Base-by-base conservation (phyloP, 371 early-diverging fungal species). In the Rhizopus stolonifer region DNA sequence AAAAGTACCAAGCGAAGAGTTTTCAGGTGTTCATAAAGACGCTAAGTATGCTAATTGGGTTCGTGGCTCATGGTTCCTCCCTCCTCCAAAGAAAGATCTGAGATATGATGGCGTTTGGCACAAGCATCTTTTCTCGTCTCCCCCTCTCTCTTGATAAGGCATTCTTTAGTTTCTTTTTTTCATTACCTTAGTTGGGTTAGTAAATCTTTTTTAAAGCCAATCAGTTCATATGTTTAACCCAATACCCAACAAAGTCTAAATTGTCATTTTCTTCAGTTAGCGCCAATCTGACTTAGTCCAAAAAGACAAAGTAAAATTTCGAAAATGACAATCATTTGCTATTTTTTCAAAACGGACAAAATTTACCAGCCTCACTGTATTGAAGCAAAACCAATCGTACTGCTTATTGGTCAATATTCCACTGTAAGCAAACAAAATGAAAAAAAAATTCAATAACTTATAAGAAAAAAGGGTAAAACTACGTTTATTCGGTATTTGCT, bases 371-470 rank as follows among this genome's bases (percentile, higher is more conserved):
- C 31, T 29, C 4, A 29, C 31, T 29, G 31, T n/a, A 89, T 92
- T 52, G 78, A 78, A 45, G 90, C 94, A 13, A 88, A 90, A 58
- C 94, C 94, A 5, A 89, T 92, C 67, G 89, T 93, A 1, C 69
- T 93, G 9, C 68, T 93, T 17, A 65, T 93, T 62, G 94, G 94
- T 19, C 92, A 92, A 64, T 93, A 93, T 60, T 89, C 89, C 3
- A 88, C 89, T 4, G 83, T 82, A 74, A 58, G 74, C 57, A 46
- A 9, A 24, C 33, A n/a, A 39, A 11, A 31, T 36, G 32, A 43
- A 22, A 8, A 13, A 24, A 32, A 4, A 4, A 26, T 23, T 11
- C 11, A 8, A 22, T 22, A 22, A 11, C 18, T 11, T 32, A 25
- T 15, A 36, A 34, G 21, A 26, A 2, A 46, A 38, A 64, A 82